Evolutionary conservation across 1,139 yeast genomes (phyloP), one percentile per base, ranked within the genome.

Genomic region (Yamadazyma dendronema): DNA sequence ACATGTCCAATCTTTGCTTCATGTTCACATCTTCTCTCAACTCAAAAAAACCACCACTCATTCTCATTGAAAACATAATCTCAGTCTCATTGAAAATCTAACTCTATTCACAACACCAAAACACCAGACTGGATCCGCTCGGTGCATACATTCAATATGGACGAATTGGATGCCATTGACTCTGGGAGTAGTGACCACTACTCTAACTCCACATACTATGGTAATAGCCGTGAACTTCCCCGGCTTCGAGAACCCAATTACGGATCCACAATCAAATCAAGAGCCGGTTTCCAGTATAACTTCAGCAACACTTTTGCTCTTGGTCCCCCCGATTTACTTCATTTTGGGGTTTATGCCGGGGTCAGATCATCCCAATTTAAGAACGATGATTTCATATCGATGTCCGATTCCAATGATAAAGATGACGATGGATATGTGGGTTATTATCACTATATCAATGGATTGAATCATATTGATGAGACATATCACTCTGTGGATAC

Each of bases 391-490:
- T 67, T 67, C 43, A 45, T 43, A 6, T 25, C 22, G 11, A 28
- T 12, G 10, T 13, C 17, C 17, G 19, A 17, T 28, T 19, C 21
- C n/a, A 19, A 25, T 3, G 41, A 38, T 22, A 52, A 54, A 36
- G 61, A 58, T 30, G 69, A 63, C 33, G 74, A 69, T 34, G 73
- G 72, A 1, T 69, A 67, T 42, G 53, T 67, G 4, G 75, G 75
- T 0, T 59, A 49, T 42, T 69, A 64, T 43, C 75, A 69, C 45
- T 65, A 48, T 44, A 60, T 59, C 28, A 67, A 68, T 45, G 75
- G 75, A 2, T 31, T 67, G 10, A 48, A 51, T 26, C 54, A 54
- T 17, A 14, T 11, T 15, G 37, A 9, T 8, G 17, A 42, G 11
- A 44, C 54, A 7, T 57, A 54, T 14, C 31, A 37, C 3, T 58